Conservation (phyloP, 2,329 filamentous ascomycete species). For the Arthrinium phaeospermum region DNA sequence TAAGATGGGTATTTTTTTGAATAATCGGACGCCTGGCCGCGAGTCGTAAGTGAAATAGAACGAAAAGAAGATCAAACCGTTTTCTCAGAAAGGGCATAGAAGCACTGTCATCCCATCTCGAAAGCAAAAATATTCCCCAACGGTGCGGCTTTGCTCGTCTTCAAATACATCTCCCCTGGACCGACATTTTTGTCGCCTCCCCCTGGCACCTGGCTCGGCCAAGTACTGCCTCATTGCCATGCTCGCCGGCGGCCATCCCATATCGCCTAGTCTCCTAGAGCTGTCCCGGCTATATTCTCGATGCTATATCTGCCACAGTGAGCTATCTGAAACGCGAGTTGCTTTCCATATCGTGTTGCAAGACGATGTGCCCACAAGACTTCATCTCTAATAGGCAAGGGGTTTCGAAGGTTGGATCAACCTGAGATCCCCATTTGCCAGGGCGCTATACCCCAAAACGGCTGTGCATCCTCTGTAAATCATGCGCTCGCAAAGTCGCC, state of each 20-base stretch:
- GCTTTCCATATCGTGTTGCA: constrained; percentile 8
- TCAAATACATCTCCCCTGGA: constrained; percentile 3
- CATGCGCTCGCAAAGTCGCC: not conserved
- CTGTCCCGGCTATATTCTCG: constrained; percentile 7
- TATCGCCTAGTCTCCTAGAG: not conserved
- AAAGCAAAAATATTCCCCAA: not conserved
- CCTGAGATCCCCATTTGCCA: constrained; percentile 12
- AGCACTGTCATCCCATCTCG: constrained; percentile 12
- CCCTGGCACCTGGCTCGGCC: not conserved
- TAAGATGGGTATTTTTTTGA: not conserved
- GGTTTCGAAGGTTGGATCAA: constrained; percentile 5
- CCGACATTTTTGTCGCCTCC: not conserved
- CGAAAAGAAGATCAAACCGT: not conserved
- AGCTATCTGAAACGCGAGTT: constrained; percentile 7
- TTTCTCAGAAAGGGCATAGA: not conserved
- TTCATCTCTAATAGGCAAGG: constrained; percentile 11
- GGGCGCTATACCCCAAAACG: constrained; percentile 9
- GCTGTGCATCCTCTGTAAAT: constrained; percentile 11
- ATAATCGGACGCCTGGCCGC: not conserved
- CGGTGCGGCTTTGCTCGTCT: not conserved
- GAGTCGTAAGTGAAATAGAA: not conserved
- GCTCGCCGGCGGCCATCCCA: not conserved
- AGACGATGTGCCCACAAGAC: constrained; percentile 11
- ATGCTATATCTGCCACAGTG: constrained; percentile 11
- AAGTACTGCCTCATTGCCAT: not conserved